Conservation (phyloP, 1,284 basidiomycete species). For the Schizopora paradoxa region DNA sequence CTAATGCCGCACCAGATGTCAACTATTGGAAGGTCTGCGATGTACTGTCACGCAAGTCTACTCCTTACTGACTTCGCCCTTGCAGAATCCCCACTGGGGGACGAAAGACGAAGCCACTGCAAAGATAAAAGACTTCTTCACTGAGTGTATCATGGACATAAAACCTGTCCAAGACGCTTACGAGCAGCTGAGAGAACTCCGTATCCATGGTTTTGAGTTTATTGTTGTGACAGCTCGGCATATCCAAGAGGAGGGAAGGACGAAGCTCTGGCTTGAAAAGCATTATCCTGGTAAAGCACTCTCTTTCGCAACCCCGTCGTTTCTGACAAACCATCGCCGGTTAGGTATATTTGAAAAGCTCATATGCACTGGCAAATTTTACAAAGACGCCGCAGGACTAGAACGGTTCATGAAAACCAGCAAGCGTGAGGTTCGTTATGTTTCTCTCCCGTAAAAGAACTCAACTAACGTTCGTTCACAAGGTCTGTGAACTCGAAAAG, state of each 20-base stretch:
- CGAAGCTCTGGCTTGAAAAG: slow-evolving; percentile 61
- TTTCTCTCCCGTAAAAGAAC: too few species aligned
- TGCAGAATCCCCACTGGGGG: slow-evolving; percentile 71
- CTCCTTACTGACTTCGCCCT: slow-evolving; percentile 6
- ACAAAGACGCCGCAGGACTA: slow-evolving; percentile 36
- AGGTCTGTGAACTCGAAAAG: slow-evolving; percentile 61
- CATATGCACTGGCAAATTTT: slow-evolving; percentile 73
- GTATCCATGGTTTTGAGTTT: slow-evolving; percentile 58
- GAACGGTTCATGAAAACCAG: slow-evolving; percentile 55
- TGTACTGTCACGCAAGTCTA: not conserved
- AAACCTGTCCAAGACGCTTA: slow-evolving; percentile 60
- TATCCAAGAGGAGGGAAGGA: slow-evolving; percentile 50
- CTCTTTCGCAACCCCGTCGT: too few species aligned
- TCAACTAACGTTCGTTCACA: not conserved
- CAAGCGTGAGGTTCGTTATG: slow-evolving; percentile 56
- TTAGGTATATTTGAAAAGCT: slow-evolving; percentile 59
- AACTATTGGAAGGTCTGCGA: slow-evolving; percentile 76
- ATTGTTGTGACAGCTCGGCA: slow-evolving; percentile 74
- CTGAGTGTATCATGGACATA: slow-evolving; percentile 46
- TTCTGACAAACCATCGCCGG: not conserved
- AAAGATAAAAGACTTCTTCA: slow-evolving; percentile 61
- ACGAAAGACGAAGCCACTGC: slow-evolving; percentile 50
- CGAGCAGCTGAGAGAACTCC: slow-evolving; percentile 52
- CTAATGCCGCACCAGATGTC: slow-evolving; percentile 37
- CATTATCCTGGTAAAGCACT: slow-evolving; percentile 55